Conservation (phyloP, 805 yeast genomes). For the Barnettozyma vustinii region DNA sequence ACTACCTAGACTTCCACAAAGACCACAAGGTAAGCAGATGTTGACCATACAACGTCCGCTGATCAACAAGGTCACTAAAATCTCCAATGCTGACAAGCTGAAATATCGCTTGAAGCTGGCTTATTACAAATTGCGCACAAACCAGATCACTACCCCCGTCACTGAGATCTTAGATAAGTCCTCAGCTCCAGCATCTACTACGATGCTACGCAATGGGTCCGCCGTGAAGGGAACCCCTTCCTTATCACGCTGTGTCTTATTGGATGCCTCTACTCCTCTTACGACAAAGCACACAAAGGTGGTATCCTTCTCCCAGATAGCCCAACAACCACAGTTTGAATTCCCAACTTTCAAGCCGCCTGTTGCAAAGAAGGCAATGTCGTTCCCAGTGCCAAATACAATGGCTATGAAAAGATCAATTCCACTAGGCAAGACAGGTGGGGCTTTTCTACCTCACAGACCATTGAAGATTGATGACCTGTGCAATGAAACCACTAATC, state of each 20-base stretch:
- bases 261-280: constrained; percentile 31
- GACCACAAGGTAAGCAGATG: not conserved
- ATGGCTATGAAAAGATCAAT: not conserved
- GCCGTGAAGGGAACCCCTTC: constrained; percentile 17
- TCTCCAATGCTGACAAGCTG: constrained; percentile 33
- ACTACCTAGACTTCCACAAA: constrained; percentile 6
- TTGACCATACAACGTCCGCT: not conserved
- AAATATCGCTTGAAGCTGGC: constrained; percentile 46
- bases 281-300: constrained; percentile 11
- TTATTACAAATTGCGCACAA: constrained; percentile 45
- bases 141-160: constrained; percentile 36
- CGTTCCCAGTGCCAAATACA: constrained; percentile 2
- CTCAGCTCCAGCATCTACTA: not conserved
- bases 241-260: constrained; percentile 24
- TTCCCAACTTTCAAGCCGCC: constrained; percentile 7
- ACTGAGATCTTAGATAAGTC: constrained; percentile 21
- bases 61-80: not conserved
- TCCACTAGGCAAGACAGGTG: not conserved
- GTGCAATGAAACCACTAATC: constrained; percentile 6
- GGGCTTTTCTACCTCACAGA: constrained; percentile 2
- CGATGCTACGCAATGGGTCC: not conserved
- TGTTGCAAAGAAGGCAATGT: not conserved
- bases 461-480: constrained; percentile 17
- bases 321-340: not conserved
- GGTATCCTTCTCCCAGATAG: constrained; percentile 15